phyloP scores from a whole-genome alignment of 208 protist genomes.

The Leptomonas pyrrhocoris region DNA sequence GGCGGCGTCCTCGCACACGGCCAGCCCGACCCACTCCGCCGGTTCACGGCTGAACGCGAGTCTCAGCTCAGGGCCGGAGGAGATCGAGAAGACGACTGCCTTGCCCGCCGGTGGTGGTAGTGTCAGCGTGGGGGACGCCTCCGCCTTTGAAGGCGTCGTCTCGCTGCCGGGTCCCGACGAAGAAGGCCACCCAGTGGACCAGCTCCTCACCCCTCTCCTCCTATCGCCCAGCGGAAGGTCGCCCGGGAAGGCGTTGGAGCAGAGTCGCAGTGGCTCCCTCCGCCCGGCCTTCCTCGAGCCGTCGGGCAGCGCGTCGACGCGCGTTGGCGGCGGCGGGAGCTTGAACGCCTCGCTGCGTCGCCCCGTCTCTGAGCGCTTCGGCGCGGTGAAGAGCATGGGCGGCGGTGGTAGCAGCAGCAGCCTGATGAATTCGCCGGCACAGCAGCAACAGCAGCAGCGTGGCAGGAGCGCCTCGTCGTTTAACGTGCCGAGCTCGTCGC shows the following conservation, averaged over 20 bases:
- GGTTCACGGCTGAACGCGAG: conserved; percentile 7
- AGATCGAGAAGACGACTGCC: conserved; percentile 2
- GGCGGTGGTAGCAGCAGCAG: too few species aligned
- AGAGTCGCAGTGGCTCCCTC: conserved; percentile 12
- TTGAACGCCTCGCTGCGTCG: conserved; percentile 37
- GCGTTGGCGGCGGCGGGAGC: not conserved
- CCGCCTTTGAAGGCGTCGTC: not conserved
- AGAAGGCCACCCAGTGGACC: not conserved
- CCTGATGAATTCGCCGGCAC: not conserved
- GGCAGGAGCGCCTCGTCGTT: conserved; percentile 6
- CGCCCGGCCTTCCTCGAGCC: conserved; percentile 12
- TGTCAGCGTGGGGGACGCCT: not conserved
- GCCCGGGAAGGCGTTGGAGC: conserved; percentile 1
- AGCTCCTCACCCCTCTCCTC: conserved; percentile 5
- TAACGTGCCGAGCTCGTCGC: not conserved
- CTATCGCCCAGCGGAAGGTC: not conserved
- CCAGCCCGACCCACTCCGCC: conserved; percentile 12
- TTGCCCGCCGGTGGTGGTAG: not conserved
- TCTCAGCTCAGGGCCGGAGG: not conserved
- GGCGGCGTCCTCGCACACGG: conserved; percentile 11
- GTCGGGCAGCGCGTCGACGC: conserved; percentile 13
- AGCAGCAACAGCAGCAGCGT: not conserved
- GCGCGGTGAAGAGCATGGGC: conserved; percentile 20
- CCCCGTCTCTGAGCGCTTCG: conserved; percentile 45
- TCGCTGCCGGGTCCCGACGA: not conserved